Base-by-base conservation (phyloP, 106 monocot species). In the Dendrobium huoshanense region DNA sequence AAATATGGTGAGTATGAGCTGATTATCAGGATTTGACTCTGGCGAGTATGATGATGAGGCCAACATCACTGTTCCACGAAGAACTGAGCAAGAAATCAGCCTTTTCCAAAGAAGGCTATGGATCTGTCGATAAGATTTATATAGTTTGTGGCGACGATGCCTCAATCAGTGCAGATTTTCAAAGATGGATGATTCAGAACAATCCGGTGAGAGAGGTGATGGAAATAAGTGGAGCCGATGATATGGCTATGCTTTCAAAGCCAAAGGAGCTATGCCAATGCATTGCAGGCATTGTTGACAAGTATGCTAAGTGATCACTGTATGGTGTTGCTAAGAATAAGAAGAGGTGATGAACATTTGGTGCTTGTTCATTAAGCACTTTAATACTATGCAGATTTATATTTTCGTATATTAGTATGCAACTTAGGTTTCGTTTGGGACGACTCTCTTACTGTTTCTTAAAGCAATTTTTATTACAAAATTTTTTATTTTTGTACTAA, bases 201-300 rank as follows among this genome's bases (percentile, higher is more conserved):
- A 22, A 51, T 79, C 72, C 82, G 13, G 88, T 85, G 78, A 77
- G 81, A 0, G 77, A 80, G 15, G 84, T 89, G 75, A 77, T 78
- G 27, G 86, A 88, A 79, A 86, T 91, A 18, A 81, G 81, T 0
- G 90, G 78, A 0, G 80, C 88, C 0, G 93, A 94, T 43, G 87
- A 91, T 42, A 87, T 91, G 91, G 72, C 65, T 11, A 91, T 94
- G 91, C 75, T 89, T 29, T 94, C 87, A 5, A 88, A 76, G 54
- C 86, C 92, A 4, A 42, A 45, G 4, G 88, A 93, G 59, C 67
- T 93, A 0, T 80, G 41, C 73, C 5, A 47, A 1, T 20, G 72
- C 64, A 67, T 87, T 22, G 5, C 47, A 27, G 22, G 64, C 41
- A 84, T 81, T 47, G 80, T 59, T 22, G 33, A 75, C 1, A 59